phyloP scores from a whole-genome alignment of 1,284 basidiomycete genomes.

The Xerocomus nothofagi region DNA sequence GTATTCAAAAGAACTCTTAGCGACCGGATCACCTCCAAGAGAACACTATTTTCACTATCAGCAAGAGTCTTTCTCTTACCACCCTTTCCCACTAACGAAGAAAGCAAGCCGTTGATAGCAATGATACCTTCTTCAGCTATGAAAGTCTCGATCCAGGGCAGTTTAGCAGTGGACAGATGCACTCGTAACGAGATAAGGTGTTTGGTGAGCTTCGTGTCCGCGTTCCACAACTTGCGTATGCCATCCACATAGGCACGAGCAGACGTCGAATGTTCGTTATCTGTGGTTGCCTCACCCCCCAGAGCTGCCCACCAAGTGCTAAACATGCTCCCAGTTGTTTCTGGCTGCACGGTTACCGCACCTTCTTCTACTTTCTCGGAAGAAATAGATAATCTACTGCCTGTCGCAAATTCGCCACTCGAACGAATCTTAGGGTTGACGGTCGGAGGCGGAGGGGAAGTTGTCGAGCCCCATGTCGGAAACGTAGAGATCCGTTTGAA shows the following conservation, averaged over 20 bases:
- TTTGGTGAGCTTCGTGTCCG: constrained; percentile 67
- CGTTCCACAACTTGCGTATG: constrained; percentile 51
- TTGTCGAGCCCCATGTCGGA: constrained; percentile 56
- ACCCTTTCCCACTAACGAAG: constrained; percentile 59
- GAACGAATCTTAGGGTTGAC: constrained; percentile 35
- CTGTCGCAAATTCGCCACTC: constrained; percentile 40
- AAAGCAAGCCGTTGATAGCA: constrained; percentile 57
- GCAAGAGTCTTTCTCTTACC: constrained; percentile 57
- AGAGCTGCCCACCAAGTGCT: constrained; percentile 70
- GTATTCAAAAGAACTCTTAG: constrained; percentile 84
- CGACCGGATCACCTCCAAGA: constrained; percentile 78
- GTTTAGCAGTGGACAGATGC: constrained; percentile 79
- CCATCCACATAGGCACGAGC: constrained; percentile 63
- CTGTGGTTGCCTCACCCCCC: constrained; percentile 48
- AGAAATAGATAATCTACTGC: constrained; percentile 13
- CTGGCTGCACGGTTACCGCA: constrained; percentile 51
- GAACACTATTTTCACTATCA: constrained; percentile 67
- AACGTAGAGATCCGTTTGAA: constrained; percentile 73
- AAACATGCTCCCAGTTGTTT: constrained; percentile 74
- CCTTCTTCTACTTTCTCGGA: constrained; percentile 38
- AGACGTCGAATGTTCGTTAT: constrained; percentile 45
- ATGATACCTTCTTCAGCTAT: constrained; percentile 70
- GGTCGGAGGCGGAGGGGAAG: constrained; percentile 33
- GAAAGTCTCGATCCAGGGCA: constrained; percentile 81
- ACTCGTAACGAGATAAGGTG: constrained; percentile 84